A percentile compares a stretch with the other conserved stretches of the same genome.
Evolutionary conservation across 2,329 filamentous ascomycete genomes (phyloP).

Genomic region (Ustilaginoidea virens): DNA sequence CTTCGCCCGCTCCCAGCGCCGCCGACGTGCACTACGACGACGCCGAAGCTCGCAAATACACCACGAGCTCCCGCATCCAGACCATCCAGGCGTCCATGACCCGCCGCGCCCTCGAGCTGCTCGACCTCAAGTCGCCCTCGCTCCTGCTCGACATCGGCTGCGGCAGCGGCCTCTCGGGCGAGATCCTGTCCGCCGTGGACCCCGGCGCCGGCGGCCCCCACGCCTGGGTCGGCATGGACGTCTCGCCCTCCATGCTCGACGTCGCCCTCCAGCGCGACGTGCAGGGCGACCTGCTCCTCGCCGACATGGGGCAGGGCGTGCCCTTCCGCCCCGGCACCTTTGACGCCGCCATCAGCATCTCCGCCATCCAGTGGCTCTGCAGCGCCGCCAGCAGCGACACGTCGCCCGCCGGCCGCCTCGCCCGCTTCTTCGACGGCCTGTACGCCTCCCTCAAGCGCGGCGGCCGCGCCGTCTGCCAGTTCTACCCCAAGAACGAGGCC

Average conservation of each 20-base stretch:
- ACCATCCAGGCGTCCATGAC: constrained; percentile 95
- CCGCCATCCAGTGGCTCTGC: constrained; percentile 95
- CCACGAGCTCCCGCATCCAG: constrained; percentile 86
- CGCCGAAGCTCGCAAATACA: constrained; percentile 90
- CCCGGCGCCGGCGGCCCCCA: constrained; percentile 69
- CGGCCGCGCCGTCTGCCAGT: constrained; percentile 86
- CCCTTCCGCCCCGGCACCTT: constrained; percentile 87
- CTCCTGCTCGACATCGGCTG: constrained; percentile 95
- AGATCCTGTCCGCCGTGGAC: constrained; percentile 66
- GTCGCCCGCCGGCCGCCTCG: constrained; percentile 59
- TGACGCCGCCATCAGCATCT: constrained; percentile 89
- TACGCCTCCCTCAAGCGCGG: constrained; percentile 75
- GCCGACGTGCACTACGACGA: constrained; percentile 98
- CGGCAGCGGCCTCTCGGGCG: constrained; percentile 84
- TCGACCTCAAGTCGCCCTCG: constrained; percentile 64
- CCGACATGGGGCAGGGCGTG: constrained; percentile 89
- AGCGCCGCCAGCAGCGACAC: constrained; percentile 86
- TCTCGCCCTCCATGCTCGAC: constrained; percentile 92
- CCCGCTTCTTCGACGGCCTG: constrained; percentile 81
- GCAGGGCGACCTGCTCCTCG: constrained; percentile 84
- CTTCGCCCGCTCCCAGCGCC: constrained; percentile 39
- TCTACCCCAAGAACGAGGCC: constrained; percentile 90
- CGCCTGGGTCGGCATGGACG: constrained; percentile 94
- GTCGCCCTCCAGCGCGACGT: constrained; percentile 83
- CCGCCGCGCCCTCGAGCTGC: constrained; percentile 77